Evolutionary conservation across 257 asterid species (phyloP), one percentile per base, ranked within the genome.

Genomic region (Jaltomata sinuosa): DNA sequence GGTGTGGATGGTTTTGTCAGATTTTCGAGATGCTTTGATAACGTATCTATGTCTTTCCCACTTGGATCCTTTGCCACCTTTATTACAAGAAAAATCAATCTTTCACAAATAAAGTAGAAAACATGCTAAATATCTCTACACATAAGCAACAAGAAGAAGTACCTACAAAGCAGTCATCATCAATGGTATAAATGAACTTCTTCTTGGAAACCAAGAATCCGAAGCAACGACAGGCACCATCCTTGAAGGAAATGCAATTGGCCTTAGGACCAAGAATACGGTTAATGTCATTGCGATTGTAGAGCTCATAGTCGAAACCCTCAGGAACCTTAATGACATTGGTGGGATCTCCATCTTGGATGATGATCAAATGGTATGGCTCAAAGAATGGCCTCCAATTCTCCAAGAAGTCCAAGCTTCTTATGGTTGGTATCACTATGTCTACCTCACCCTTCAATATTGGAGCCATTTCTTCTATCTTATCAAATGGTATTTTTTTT

Each of bases 121-220:
- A 62, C 40, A 62, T 2, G 0, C 19, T 2, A 64, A 62, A 62
- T 62, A 32, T 27, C 6, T 27, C 12, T 21, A 38, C 42, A 49
- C 54, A 21, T 9, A 40, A 27, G 12, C 59, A 71, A 22, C 34
- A 10, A 36, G 4, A 38, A 4, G 8, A 16, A 21, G 64, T 22
- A 45, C 82, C 83, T 64, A 86, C 86, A 77, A 86, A 83, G 84
- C 88, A 86, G n/a, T 86, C 91, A 85, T 89, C 90, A 69, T 89
- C 92, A 84, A 89, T 78, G 49, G 90, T 89, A 84, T 81, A 89
- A 53, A 89, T 89, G 57, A 87, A 87, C 86, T 89, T 89, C 85
- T 89, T 89, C 88, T 89, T 89, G 69, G 92, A 89, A 0, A 89
- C 90, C 88, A 89, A 77, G 62, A 81, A 89, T 1, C 91, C 91